phyloP scores from a whole-genome alignment of 2,329 filamentous ascomycete species.

The Daldinia sp. region DNA sequence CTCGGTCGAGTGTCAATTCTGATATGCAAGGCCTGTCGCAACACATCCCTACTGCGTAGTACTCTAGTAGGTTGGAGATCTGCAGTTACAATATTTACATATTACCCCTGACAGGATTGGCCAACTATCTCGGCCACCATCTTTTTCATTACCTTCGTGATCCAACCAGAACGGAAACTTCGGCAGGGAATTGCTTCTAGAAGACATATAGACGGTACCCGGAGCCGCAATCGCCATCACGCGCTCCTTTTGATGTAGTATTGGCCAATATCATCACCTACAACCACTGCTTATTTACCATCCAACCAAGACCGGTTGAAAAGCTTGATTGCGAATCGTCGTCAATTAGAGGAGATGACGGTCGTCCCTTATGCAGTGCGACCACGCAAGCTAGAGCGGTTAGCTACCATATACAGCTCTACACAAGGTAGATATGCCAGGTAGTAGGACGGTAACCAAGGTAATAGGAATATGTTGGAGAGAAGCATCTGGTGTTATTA shows the following conservation, averaged over 20 bases:
- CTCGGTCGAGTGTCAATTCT: slow-evolving; percentile 23
- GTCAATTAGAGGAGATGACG: slow-evolving; percentile 27
- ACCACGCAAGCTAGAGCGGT: slow-evolving; percentile 12
- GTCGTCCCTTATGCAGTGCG: slow-evolving; percentile 21
- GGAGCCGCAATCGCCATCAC: slow-evolving; percentile 37
- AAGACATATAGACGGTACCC: slow-evolving; percentile 23
- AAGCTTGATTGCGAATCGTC: slow-evolving; percentile 37
- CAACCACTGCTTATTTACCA: slow-evolving; percentile 11
- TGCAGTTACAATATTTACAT: slow-evolving; percentile 31
- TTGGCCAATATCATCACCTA: slow-evolving; percentile 22
- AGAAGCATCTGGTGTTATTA: slow-evolving; percentile 25
- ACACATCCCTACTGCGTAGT: slow-evolving; percentile 29
- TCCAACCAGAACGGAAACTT: slow-evolving; percentile 23
- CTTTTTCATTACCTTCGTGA: slow-evolving; percentile 6
- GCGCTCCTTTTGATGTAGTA: slow-evolving; percentile 32
- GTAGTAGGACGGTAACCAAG: slow-evolving; percentile 4
- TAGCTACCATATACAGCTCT: slow-evolving; percentile 10
- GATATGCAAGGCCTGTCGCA: slow-evolving; percentile 35
- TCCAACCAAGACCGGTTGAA: slow-evolving; percentile 33
- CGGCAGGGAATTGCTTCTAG: slow-evolving; percentile 35
- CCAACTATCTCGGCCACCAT: slow-evolving; percentile 26
- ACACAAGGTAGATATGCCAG: too few relatives aligned
- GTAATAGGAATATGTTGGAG: slow-evolving; percentile 16
- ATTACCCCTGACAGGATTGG: slow-evolving; percentile 37
- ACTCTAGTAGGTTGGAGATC: slow-evolving; percentile 33